Base-by-base conservation (phyloP, 139 green algal species). In the Chlorella ohadii region DNA sequence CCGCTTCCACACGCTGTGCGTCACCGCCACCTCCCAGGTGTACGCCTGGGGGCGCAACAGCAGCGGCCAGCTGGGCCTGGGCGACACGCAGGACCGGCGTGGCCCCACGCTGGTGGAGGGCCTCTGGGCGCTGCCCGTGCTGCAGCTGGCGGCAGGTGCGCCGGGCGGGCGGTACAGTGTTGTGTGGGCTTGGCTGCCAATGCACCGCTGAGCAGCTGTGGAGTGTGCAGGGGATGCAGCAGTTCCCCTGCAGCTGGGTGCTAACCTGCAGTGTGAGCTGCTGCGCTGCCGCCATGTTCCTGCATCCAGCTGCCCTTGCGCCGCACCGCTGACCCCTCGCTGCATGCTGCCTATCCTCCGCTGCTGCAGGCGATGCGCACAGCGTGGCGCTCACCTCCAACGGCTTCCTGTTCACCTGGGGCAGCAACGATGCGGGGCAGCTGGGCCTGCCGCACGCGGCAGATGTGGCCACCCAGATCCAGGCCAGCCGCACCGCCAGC, bases 371-470 rank as follows among this genome's bases (percentile, higher is more conserved):
- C 27, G 92, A 94, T 36, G 66, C 67, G 31, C 95, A 98, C 87
- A 94, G 87, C n/a, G 88, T 89, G 47, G 96, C 95, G 7, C 84
- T 98, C 28, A 98, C 95, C 28, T 89, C 68, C 84, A 94, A 92
- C 65, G 94, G 95, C 20, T 93, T 96, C 68, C 84, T 98, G 63
- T 98, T 97, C 87, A 92, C 93, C 3, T 98, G 96, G 96, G 96
- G 96, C 79, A 85, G 83, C 80, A 97, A 98, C 86, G 87, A 91
- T 47, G 78, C 90, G 41, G 95, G 95, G 13, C 96, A 98, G 93
- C 92, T 98, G 63, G 96, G 96, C 22, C 86, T 98, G 67, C 91
- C 94, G 51, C 84, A 80, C 3, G 90, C 92, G 34, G 90, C 91
- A 0, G 88, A 93, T 12, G 72, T 84, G n/a, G 91, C 92, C 25